A percentile compares a stretch with the other conserved stretches of the same genome.
Conservation (phyloP, 306 rosid species). For the Leucaena leucocephala region DNA sequence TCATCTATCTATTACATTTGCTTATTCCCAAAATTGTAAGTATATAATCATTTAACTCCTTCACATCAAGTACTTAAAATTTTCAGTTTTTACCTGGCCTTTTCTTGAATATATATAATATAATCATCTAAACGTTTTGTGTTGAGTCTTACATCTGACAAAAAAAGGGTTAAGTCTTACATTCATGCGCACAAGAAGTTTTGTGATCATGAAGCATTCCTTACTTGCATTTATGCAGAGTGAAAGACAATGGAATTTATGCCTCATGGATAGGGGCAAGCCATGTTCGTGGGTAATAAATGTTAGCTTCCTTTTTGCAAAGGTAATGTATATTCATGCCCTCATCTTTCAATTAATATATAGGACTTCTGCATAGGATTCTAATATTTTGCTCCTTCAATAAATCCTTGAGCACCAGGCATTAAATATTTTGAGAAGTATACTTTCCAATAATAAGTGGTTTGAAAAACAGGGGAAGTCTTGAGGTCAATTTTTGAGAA, state of each 20-base stretch:
- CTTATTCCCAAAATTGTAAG: background rate
- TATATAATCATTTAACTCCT: conserved; percentile 11
- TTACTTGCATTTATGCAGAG: conserved; percentile 54
- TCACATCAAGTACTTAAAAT: background rate
- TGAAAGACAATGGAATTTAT: conserved; percentile 64
- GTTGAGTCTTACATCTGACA: conserved; percentile 17
- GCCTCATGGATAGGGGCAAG: conserved; percentile 64
- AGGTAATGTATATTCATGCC: conserved; percentile 20
- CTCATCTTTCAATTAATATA: background rate
- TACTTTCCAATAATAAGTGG: background rate
- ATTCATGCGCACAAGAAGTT: conserved; percentile 21
- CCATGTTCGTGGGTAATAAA: conserved; percentile 40
- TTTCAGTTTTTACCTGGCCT: background rate
- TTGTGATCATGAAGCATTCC: conserved; percentile 9
- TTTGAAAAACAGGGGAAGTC: background rate
- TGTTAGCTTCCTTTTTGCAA: conserved; percentile 15
- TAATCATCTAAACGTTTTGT: background rate
- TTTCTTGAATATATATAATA: background rate
- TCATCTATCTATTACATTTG: conserved; percentile 22
- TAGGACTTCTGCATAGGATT: background rate
- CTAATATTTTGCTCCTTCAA: background rate
- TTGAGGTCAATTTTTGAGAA: background rate
- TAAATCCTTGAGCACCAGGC: background rate
- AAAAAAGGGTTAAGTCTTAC: conserved; percentile 10
- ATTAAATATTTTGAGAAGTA: background rate